Evolutionary conservation across 306 rosid species (phyloP).

Genomic region (Astragalus glycyphyllos): DNA sequence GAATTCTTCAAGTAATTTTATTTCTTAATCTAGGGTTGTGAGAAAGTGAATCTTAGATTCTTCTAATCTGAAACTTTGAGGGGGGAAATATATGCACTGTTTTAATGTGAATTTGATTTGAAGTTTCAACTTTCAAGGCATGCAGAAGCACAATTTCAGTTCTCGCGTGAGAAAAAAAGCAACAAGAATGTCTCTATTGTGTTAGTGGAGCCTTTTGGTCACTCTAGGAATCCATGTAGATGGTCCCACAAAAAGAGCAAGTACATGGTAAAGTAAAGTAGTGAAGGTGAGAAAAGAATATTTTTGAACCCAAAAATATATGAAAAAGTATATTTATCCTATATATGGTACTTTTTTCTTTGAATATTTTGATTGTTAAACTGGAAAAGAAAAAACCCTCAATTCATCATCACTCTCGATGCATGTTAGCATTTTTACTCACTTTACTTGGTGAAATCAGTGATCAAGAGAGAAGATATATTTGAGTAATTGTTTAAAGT

Average conservation of each 20-base stretch:
- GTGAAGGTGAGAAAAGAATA: constrained; percentile 25
- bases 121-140: constrained; percentile 67
- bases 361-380: constrained; percentile 27
- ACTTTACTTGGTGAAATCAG: constrained; percentile 27
- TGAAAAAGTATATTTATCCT: constrained; percentile 25
- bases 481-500: background rate
- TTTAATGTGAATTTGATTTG: constrained; percentile 42
- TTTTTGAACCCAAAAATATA: constrained; percentile 24
- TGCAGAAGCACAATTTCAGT: constrained; percentile 51
- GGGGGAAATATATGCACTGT: constrained; percentile 33
- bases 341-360: constrained; percentile 4
- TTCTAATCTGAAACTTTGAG: constrained; percentile 42
- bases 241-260: constrained; percentile 41
- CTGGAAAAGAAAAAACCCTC: constrained; percentile 9
- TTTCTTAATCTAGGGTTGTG: constrained; percentile 57
- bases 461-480: too few relatives aligned
- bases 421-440: constrained; percentile 25
- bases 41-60: constrained; percentile 59
- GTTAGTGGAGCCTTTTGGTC: constrained; percentile 55
- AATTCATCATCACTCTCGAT: constrained; percentile 40
- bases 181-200: constrained; percentile 53
- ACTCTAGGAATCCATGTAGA: constrained; percentile 53
- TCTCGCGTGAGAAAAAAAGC: constrained; percentile 46
- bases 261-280: constrained; percentile 40
- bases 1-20: constrained; percentile 30